phyloP scores from a whole-genome alignment of 768 basidiomycete species.

The Lactarius indigo region DNA sequence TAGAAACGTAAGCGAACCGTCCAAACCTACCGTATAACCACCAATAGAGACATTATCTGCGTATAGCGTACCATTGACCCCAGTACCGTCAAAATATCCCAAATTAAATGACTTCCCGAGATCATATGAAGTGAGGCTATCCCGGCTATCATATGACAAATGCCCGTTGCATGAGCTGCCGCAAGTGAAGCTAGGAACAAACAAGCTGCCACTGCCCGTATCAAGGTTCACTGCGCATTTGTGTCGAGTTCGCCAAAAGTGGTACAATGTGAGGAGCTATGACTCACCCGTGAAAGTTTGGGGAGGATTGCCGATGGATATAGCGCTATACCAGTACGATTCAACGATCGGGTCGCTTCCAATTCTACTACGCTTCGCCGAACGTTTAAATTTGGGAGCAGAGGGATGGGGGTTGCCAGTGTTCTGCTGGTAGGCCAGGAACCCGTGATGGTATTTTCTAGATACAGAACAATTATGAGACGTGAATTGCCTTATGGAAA shows the following conservation, averaged over 20 bases:
- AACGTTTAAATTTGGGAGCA: background rate
- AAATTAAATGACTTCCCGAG: constrained; percentile 32
- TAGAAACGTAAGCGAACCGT: constrained; percentile 19
- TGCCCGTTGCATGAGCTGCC: constrained; percentile 29
- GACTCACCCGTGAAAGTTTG: constrained; percentile 1
- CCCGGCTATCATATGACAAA: background rate
- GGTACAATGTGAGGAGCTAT: background rate
- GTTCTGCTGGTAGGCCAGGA: constrained; percentile 4
- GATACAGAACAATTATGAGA: background rate
- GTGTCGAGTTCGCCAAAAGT: too few species aligned
- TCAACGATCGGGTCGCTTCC: background rate
- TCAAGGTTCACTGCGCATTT: constrained; percentile 36
- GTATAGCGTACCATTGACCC: constrained; percentile 38
- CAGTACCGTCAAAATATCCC: constrained; percentile 39
- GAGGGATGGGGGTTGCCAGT: background rate
- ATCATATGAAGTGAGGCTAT: constrained; percentile 26
- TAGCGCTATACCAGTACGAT: constrained; percentile 1
- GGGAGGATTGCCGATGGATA: constrained; percentile 17
- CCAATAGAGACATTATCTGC: constrained; percentile 43
- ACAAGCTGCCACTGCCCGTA: constrained; percentile 33
- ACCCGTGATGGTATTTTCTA: constrained; percentile 12
- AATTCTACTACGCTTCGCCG: background rate
- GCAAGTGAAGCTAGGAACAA: constrained; percentile 35
- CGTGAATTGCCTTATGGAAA: background rate
- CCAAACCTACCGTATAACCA: constrained; percentile 23